phyloP scores from a whole-genome alignment of 1,284 basidiomycete genomes.

The Cryptococcus depauperatus region DNA sequence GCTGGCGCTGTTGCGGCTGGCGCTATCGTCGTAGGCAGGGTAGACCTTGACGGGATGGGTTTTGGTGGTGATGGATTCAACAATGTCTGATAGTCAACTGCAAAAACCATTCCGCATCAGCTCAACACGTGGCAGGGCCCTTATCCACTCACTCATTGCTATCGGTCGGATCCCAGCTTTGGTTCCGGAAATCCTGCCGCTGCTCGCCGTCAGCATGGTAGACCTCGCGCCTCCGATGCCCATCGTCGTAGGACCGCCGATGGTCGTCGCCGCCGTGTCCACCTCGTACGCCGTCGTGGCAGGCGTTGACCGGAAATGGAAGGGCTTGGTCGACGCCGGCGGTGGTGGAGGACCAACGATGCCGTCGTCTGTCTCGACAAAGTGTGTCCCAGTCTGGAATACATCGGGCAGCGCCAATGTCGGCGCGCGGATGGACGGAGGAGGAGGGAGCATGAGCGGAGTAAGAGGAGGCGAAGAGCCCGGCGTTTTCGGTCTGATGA shows the following conservation, averaged over 20 bases:
- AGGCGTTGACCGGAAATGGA: constrained; percentile 1
- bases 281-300: constrained; percentile 5
- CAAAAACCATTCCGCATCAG: background rate
- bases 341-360: background rate
- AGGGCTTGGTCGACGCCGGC: background rate
- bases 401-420: constrained; percentile 3
- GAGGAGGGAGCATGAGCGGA: background rate
- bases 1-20: background rate
- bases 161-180: constrained; percentile 25
- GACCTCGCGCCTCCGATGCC: constrained; percentile 17
- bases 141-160: constrained; percentile 20
- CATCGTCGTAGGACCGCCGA: constrained; percentile 18
- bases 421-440: background rate
- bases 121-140: too few relatives aligned
- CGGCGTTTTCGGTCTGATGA: constrained; percentile 2
- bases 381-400: constrained; percentile 5
- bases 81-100: constrained; percentile 28
- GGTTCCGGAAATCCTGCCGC: constrained; percentile 10
- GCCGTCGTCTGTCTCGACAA: constrained; percentile 6
- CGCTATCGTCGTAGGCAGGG: background rate
- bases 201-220: constrained; percentile 5
- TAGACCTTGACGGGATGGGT: background rate
- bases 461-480: background rate
- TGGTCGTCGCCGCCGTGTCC: constrained; percentile 19
- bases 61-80: constrained; percentile 18